Evolutionary conservation across 2,329 filamentous ascomycete species (phyloP).

Genomic region (Trichophyton schoenleinii): DNA sequence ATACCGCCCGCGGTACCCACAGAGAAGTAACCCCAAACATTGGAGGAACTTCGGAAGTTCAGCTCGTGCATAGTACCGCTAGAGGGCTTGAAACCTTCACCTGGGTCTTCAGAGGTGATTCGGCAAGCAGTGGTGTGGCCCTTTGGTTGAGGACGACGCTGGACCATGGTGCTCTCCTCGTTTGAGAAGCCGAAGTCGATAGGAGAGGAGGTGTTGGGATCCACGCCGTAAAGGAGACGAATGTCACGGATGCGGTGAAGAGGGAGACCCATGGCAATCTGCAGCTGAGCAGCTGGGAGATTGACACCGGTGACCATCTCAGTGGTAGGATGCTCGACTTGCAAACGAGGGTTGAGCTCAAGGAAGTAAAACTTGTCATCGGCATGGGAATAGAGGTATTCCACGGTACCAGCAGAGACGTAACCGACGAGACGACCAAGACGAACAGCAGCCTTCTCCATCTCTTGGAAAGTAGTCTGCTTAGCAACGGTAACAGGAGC

Average conservation of each 20-base stretch:
- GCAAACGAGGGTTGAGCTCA: constrained; percentile 94
- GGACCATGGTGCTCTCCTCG: constrained; percentile 66
- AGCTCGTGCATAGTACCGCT: constrained; percentile 98
- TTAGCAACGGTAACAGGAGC: constrained; percentile 95
- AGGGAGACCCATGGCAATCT: constrained; percentile 97
- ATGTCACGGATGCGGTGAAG: constrained; percentile 94
- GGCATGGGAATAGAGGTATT: constrained; percentile 95
- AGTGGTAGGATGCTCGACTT: constrained; percentile 98
- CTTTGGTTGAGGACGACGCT: constrained; percentile 83
- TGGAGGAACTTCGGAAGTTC: constrained; percentile 97
- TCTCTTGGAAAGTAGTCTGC: constrained; percentile 74
- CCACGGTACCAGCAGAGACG: constrained; percentile 95
- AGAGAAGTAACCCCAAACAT: constrained; percentile 99
- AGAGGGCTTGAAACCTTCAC: constrained; percentile 98
- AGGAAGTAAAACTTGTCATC: constrained; percentile 99
- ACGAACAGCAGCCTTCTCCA: constrained; percentile 93
- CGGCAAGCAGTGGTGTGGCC: constrained; percentile 96
- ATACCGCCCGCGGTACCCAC: constrained; percentile 94
- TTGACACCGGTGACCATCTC: constrained; percentile 99
- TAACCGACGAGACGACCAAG: constrained; percentile 91
- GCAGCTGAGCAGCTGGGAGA: constrained; percentile 88
- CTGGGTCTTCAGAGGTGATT: constrained; percentile 97
- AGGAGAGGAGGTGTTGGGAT: constrained; percentile 70
- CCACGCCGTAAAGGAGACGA: constrained; percentile 85
- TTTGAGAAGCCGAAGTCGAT: constrained; percentile 97